Evolutionary conservation across 305 asterid species (phyloP), one percentile per base, ranked within the genome.

Genomic region (Plantago lanceolata): DNA sequence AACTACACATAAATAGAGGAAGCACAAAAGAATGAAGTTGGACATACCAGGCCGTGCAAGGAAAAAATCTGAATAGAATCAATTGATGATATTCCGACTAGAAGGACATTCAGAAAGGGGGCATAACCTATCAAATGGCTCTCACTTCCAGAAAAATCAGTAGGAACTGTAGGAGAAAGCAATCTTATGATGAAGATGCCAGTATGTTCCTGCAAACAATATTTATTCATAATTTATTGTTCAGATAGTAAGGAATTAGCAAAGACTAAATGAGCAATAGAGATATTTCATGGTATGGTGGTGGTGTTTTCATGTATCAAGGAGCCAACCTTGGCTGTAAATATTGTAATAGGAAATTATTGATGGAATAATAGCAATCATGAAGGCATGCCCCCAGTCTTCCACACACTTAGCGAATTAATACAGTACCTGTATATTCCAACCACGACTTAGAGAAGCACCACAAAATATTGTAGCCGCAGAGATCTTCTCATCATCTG

Each of bases 381-480:
- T 15, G 61, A 68, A 59, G 65, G 55, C 62, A 66, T n/a, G 51
- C 53, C 19, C 29, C 58, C 64, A 55, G 49, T 59, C 43, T 48
- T 19, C 17, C 53, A 35, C 65, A 12, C 21, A 43, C 8, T 59
- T 56, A 60, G 31, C 59, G 15, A 69, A 69, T 51, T 43, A 29
- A 47, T 63, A 59, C 57, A 62, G 47, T 78, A 90, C 99, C 99
- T 94, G 99, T 72, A 94, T 68, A 80, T 84, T 94, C 99, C 99
- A 94, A 59, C 99, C 97, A 73, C 99, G 97, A 75, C 71, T 64
- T 70, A 94, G 84, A 77, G 97, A 90, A 74, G 99, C 93, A 71
- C 97, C 99, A 58, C 97, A 90, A 51, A 94, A 76, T 77, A 94
- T 66, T 63, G 86, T 84, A 73, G 96, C 97, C 57, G 99, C 99